A percentile compares a stretch with the other conserved stretches of the same genome.
These are phyloP conservation scores for Corniculantispora saksenae DNA, from an alignment of 2,329 filamentous ascomycete species.

Conservation along the genomic window DNA sequence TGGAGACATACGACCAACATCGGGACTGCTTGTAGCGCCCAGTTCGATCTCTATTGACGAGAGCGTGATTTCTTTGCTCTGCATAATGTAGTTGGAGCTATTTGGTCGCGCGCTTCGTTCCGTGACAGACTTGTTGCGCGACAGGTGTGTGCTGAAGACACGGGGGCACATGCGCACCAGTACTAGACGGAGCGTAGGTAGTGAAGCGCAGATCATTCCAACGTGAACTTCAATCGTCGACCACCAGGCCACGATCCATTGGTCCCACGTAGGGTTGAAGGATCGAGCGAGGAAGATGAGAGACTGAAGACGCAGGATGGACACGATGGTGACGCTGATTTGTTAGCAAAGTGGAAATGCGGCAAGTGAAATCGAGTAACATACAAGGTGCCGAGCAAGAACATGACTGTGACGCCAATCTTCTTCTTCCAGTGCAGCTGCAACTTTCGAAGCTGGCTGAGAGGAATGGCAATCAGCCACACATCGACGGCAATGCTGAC, in stretches of 20 bases:
- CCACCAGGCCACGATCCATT: conserved; percentile 27
- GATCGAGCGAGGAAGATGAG: conserved; percentile 27
- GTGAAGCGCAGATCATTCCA: conserved; percentile 30
- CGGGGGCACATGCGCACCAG: conserved; percentile 21
- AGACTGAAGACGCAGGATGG: conserved; percentile 27
- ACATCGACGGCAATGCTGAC: conserved; percentile 55
- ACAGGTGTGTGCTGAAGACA: conserved; percentile 14
- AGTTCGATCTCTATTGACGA: conserved; percentile 10
- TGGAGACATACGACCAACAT: background rate
- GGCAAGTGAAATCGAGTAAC: conserved; percentile 21
- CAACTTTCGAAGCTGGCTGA: conserved; percentile 45
- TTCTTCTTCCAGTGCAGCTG: conserved; percentile 51
- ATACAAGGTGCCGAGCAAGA: conserved; percentile 49
- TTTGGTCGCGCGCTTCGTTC: conserved; percentile 8
- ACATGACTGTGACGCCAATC: conserved; percentile 50
- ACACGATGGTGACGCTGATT: conserved; percentile 27
- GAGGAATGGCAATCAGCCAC: conserved; percentile 53
- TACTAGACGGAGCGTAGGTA: conserved; percentile 29
- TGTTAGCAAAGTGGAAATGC: background rate
- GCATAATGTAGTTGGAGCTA: conserved; percentile 11
- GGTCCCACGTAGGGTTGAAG: conserved; percentile 29
- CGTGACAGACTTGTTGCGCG: conserved; percentile 13
- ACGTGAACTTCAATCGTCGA: conserved; percentile 29
- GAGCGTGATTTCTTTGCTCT: conserved; percentile 10
- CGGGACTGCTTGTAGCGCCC: background rate